Percentiles rank a stretch among this genome's conserved stretches.
phyloP scores from a whole-genome alignment of 495 filamentous ascomycete species.

The Chaetomidium leptoderma region DNA sequence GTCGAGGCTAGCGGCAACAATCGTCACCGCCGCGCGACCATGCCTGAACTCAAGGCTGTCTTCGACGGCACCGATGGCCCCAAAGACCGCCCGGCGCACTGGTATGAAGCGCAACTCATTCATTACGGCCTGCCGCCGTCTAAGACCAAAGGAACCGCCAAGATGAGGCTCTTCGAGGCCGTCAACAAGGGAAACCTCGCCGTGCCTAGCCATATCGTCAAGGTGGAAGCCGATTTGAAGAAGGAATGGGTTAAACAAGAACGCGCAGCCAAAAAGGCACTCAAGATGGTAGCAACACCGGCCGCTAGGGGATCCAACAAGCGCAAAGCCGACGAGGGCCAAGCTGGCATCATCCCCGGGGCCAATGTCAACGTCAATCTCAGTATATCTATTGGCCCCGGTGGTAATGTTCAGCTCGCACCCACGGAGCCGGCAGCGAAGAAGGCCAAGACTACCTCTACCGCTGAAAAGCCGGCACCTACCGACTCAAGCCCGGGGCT shows the following conservation, averaged over 20 bases:
- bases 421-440: conserved; percentile 12
- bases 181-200: conserved; percentile 42
- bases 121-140: conserved; percentile 54
- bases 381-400: conserved; percentile 11
- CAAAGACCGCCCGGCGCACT: conserved; percentile 50
- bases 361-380: conserved; percentile 20
- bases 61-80: conserved; percentile 34
- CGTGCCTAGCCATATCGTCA: conserved; percentile 41
- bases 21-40: conserved; percentile 47
- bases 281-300: conserved; percentile 16
- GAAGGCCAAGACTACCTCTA: conserved; percentile 16
- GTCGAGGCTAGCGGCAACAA: conserved; percentile 46
- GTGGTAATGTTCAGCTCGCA: conserved; percentile 11
- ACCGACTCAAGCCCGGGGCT: neutral
- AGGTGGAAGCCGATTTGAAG: conserved; percentile 50
- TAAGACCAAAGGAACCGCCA: conserved; percentile 52
- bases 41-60: conserved; percentile 45
- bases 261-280: conserved; percentile 42
- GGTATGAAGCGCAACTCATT: conserved; percentile 55
- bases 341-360: neutral
- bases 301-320: conserved; percentile 24
- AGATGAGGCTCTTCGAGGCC: conserved; percentile 52
- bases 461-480: neutral
- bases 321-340: conserved; percentile 30
- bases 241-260: conserved; percentile 49